A percentile compares a stretch with the other conserved stretches of the same genome.
Conservation (phyloP, 805 yeast species). For the Candida krabiensis region DNA sequence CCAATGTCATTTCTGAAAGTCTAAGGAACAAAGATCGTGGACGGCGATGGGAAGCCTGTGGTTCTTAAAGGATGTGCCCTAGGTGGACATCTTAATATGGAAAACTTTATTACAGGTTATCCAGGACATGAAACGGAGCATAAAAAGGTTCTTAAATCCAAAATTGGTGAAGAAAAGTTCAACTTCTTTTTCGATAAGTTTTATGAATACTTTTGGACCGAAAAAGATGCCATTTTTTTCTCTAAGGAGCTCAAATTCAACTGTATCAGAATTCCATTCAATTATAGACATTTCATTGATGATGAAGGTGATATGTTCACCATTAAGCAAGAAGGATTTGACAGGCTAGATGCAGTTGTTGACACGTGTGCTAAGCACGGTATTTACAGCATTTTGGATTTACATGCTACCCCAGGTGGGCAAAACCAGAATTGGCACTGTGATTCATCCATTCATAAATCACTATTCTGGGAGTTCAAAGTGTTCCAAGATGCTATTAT, state of each 20-base stretch:
- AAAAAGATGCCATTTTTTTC: slow-evolving; percentile 47
- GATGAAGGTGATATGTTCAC: slow-evolving; percentile 45
- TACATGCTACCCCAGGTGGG: slow-evolving; percentile 53
- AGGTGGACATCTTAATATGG: slow-evolving; percentile 56
- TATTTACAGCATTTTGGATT: slow-evolving; percentile 48
- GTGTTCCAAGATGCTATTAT: slow-evolving; percentile 47
- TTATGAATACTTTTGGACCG: slow-evolving; percentile 55
- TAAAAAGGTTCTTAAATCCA: slow-evolving; percentile 38
- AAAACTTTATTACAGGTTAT: slow-evolving; percentile 55
- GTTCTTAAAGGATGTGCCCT: slow-evolving; percentile 49
- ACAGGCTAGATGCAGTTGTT: slow-evolving; percentile 42
- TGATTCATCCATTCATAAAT: slow-evolving; percentile 47
- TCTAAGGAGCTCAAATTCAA: slow-evolving; percentile 40
- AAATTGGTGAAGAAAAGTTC: slow-evolving; percentile 47
- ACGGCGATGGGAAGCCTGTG: slow-evolving; percentile 36
- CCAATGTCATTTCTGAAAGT: slow-evolving; percentile 35
- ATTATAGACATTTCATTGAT: slow-evolving; percentile 49
- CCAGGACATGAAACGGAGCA: slow-evolving; percentile 56
- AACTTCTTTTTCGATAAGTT: slow-evolving; percentile 51
- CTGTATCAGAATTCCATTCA: slow-evolving; percentile 51
- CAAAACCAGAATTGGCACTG: slow-evolving; percentile 57
- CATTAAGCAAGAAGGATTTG: slow-evolving; percentile 46
- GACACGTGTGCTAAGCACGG: slow-evolving; percentile 46
- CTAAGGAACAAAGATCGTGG: slow-evolving; percentile 49
- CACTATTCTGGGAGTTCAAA: slow-evolving; percentile 51